phyloP scores from a whole-genome alignment of 1,284 basidiomycete genomes.

The Leucoagaricus sp. region DNA sequence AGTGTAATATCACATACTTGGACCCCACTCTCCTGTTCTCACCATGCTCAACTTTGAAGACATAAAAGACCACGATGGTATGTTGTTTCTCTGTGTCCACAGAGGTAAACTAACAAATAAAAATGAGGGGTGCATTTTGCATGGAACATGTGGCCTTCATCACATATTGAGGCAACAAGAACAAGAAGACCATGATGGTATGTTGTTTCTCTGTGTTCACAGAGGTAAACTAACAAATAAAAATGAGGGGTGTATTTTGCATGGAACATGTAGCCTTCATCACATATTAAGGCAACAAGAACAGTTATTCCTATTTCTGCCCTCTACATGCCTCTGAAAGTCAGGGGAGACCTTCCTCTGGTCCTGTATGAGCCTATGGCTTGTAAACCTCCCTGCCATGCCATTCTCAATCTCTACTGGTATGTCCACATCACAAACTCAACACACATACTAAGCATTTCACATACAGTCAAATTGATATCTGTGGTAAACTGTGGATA shows the following conservation, averaged over 20 bases:
- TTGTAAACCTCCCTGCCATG: slow-evolving; percentile 97
- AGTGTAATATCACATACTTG: slow-evolving; percentile 22
- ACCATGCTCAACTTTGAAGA: slow-evolving; percentile 54
- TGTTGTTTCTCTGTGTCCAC: slow-evolving; percentile 17
- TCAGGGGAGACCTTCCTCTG: slow-evolving; percentile 92
- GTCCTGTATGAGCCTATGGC: slow-evolving; percentile 98
- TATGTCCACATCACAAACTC: slow-evolving; percentile 35
- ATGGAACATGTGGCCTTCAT: slow-evolving; percentile 99
- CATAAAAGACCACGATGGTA: slow-evolving; percentile 59
- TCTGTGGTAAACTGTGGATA: slow-evolving; percentile 98
- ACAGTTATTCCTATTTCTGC: slow-evolving; percentile 98
- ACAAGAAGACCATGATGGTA: slow-evolving; percentile 60
- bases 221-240: neutral
- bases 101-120: neutral
- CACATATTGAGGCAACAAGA: slow-evolving; percentile 96
- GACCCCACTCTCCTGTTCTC: slow-evolving; percentile 20
- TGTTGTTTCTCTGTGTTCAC: slow-evolving; percentile 17
- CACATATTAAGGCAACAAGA: slow-evolving; percentile 95
- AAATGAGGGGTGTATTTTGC: slow-evolving; percentile 84
- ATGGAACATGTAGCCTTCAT: slow-evolving; percentile 99
- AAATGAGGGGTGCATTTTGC: slow-evolving; percentile 84
- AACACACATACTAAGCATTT: neutral
- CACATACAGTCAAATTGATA: slow-evolving; percentile 87
- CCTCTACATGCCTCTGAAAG: slow-evolving; percentile 96
- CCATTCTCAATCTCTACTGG: slow-evolving; percentile 98